These are phyloP conservation scores for Atkinsonella texensis DNA, from an alignment of 2,329 filamentous ascomycete species.

Conservation along the genomic window DNA sequence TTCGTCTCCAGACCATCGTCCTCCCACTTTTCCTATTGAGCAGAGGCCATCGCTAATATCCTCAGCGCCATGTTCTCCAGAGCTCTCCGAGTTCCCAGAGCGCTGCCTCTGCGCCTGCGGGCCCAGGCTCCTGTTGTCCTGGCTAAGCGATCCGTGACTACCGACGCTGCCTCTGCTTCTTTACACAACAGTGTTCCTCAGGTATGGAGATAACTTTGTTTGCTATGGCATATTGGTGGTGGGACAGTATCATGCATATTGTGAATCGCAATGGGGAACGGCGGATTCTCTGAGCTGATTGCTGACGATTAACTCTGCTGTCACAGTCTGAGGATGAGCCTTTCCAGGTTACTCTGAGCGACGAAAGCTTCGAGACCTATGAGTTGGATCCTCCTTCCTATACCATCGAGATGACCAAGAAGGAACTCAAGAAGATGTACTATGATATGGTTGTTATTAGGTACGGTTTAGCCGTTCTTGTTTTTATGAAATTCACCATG, in stretches of 20 bases:
- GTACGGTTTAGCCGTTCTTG: conserved; percentile 39
- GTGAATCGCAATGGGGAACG: background rate
- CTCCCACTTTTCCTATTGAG: conserved; percentile 13
- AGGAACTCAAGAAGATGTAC: conserved; percentile 98
- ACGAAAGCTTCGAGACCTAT: conserved; percentile 99
- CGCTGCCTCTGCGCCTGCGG: conserved; percentile 43
- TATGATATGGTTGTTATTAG: conserved; percentile 89
- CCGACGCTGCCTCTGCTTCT: conserved; percentile 85
- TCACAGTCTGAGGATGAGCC: conserved; percentile 80
- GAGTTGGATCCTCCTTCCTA: conserved; percentile 94
- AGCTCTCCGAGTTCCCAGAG: conserved; percentile 50
- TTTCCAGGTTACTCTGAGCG: conserved; percentile 84
- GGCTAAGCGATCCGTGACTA: conserved; percentile 71
- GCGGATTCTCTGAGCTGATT: background rate
- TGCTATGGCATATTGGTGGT: too few species aligned
- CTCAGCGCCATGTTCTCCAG: conserved; percentile 53
- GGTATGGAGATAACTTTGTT: conserved; percentile 11
- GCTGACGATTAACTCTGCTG: conserved; percentile 9
- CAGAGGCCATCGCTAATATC: conserved; percentile 20
- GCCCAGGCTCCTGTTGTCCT: conserved; percentile 31
- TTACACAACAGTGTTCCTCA: conserved; percentile 60
- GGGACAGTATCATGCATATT: too few species aligned
- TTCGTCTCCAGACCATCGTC: conserved; percentile 15
- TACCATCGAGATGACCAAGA: conserved; percentile 89
- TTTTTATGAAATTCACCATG: background rate